Conservation (phyloP, 106 monocot species). For the Dendrobium chrysotoxum region DNA sequence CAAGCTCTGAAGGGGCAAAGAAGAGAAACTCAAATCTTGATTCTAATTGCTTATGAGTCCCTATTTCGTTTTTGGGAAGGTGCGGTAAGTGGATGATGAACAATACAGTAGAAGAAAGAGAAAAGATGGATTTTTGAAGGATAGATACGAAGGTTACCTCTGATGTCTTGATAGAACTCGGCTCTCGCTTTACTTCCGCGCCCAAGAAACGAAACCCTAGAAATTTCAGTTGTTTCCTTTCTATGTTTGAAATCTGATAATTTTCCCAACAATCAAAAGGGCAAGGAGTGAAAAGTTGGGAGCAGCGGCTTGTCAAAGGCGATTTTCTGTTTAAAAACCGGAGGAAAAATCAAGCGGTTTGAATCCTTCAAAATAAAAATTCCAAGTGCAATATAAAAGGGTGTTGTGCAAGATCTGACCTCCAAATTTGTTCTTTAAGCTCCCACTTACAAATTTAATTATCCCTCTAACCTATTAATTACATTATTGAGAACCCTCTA, state of each 20-base stretch:
- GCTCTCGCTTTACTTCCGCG: not conserved
- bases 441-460: no score
- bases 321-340: no score
- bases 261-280: not conserved
- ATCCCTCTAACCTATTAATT: no score
- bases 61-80: not conserved
- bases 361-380: no score
- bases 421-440: no score
- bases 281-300: not conserved
- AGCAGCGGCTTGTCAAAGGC: not conserved
- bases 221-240: not conserved
- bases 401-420: no score
- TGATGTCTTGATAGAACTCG: not conserved
- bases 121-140: not conserved
- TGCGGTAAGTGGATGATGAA: not conserved
- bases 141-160: not conserved
- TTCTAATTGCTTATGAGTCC: not conserved
- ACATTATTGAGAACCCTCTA: no score
- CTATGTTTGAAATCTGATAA: not conserved
- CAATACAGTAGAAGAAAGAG: not conserved
- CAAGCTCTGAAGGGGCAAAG: not conserved
- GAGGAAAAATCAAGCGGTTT: no score
- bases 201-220: conserved; percentile 4
- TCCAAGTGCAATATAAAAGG: no score
- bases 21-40: not conserved